Evolutionary conservation across 192 early-diverging fungal species (phyloP).

Genomic region (Backusella australiensis): DNA sequence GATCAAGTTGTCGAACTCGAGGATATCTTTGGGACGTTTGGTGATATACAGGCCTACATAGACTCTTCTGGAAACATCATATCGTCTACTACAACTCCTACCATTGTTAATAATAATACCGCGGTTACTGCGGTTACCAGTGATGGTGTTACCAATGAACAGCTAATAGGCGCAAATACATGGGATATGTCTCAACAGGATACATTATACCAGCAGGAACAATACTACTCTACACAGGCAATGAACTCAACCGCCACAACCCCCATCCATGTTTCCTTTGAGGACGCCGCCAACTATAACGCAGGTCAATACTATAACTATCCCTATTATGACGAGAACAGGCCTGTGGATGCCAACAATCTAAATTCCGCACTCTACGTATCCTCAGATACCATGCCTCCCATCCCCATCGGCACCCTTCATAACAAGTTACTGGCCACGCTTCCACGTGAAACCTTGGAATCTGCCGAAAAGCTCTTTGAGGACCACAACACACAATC

Average conservation of each 20-base stretch:
- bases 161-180: neutral
- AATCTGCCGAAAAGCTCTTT: slow-evolving; percentile 10
- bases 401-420: slow-evolving; percentile 19
- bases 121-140: neutral
- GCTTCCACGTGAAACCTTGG: slow-evolving; percentile 16
- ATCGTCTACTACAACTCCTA: neutral
- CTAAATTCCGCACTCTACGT: slow-evolving; percentile 15
- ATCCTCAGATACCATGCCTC: slow-evolving; percentile 22
- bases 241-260: neutral
- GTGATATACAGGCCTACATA: slow-evolving; percentile 29
- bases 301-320: neutral
- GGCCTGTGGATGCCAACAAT: neutral
- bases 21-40: slow-evolving; percentile 26
- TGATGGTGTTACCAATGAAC: neutral
- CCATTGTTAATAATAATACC: neutral
- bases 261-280: neutral
- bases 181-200: neutral
- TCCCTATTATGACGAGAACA: neutral
- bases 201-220: neutral
- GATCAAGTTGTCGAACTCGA: slow-evolving; percentile 39
- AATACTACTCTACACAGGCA: neutral
- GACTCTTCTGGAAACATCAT: slow-evolving; percentile 14
- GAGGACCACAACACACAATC: slow-evolving; percentile 4
- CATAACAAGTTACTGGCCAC: slow-evolving; percentile 19
- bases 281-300: neutral